Base-by-base conservation (phyloP, 192 early-diverging fungal genomes). In the Oehlia diaphana region DNA sequence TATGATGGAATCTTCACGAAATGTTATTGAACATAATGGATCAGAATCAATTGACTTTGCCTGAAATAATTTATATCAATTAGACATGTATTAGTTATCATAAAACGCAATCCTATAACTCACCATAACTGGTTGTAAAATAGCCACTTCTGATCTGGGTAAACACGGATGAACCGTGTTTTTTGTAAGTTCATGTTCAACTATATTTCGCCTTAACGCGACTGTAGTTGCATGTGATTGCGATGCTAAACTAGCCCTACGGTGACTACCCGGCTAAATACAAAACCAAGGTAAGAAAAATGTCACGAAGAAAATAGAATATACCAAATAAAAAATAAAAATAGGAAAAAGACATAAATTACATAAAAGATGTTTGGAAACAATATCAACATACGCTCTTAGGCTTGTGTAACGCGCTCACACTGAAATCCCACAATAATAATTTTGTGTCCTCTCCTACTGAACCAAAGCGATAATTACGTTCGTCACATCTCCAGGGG, bases 361-460 rank as follows among this genome's bases (percentile, higher is more conserved):
- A 69, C 31, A 37, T 37, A 37, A 69, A 69, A 37, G 35, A 37
- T 33, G 14, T 72, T 49, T 13, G 21, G 81, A 63, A 12, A 42
- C 72, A 19, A 64, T 64, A 21, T 63, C n/a, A 31, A 81, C 88
- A 82, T 88, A 88, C 87, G 63, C 84, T 84, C 76, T 92, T 92
- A 7, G 96, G 95, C 13, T 92, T 87, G 76, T 93, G 93, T 37
- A 98, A 81, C 1, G 92, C 89, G 12, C 88, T 82, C 14, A 95
- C 86, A 63, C 93, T 93, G 82, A 99, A 97, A 82, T 99, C 97
- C 96, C 97, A 98, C 10, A 99, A 81, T n/a, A 94, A 82, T 2
- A 99, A 77, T 73, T 90, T 88, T 9, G 93, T 90, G 81, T 98
- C 96, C 63, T 99, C 96, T 23, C 94, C 96, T 28, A 97, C 93